Conservation (phyloP, 345 rosid species). For the Turnera subulata region DNA sequence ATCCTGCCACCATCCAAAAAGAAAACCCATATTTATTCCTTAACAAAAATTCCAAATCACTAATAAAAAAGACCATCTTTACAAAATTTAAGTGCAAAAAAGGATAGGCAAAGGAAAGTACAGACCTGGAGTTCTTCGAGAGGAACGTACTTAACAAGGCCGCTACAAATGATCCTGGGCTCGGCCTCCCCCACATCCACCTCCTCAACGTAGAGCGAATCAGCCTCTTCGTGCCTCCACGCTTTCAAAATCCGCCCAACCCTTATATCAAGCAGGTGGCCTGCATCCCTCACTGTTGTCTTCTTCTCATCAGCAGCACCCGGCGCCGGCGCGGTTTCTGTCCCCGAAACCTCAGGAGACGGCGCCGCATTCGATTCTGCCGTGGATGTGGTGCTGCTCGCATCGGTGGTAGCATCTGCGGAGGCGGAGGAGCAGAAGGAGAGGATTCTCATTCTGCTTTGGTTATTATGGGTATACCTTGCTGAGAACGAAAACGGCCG, state of each 20-base stretch:
- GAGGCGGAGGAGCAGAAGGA: constrained; percentile 6
- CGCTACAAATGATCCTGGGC: constrained; percentile 85
- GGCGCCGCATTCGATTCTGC: background rate
- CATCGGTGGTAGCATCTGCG: constrained; percentile 3
- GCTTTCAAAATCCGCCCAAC: constrained; percentile 80
- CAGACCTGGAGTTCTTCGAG: constrained; percentile 60
- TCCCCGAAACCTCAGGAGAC: background rate
- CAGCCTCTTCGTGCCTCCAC: constrained; percentile 93
- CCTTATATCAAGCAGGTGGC: constrained; percentile 71
- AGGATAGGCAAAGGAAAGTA: background rate
- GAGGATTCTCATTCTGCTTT: background rate
- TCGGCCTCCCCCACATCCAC: constrained; percentile 80
- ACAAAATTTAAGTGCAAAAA: too few species aligned
- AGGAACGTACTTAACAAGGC: constrained; percentile 78
- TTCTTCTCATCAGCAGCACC: background rate
- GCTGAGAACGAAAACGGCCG: background rate
- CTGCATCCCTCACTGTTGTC: constrained; percentile 38
- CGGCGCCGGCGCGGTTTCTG: constrained; percentile 6
- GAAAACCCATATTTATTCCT: background rate
- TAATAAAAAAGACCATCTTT: too few species aligned
- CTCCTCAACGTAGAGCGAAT: constrained; percentile 88
- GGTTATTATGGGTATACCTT: background rate
- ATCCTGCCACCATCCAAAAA: constrained; percentile 29
- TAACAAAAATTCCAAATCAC: too few species aligned
- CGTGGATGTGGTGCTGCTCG: background rate